phyloP scores from a whole-genome alignment of 768 basidiomycete genomes.

The Paxillus ammoniavirescens region DNA sequence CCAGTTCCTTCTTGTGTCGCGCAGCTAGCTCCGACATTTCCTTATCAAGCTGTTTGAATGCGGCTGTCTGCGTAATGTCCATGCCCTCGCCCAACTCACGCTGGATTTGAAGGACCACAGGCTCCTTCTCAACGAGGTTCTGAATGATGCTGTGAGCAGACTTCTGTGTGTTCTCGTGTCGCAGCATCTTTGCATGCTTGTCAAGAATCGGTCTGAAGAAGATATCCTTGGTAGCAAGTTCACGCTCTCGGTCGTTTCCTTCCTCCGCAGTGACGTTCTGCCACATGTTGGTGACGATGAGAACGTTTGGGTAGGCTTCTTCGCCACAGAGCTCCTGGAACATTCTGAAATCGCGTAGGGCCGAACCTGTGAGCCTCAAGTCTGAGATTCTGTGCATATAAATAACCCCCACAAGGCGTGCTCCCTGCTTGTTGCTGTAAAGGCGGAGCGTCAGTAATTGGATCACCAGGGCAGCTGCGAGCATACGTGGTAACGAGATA shows the following conservation, averaged over 20 bases:
- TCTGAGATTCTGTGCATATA: constrained; percentile 56
- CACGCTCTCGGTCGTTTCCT: constrained; percentile 42
- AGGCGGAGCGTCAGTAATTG: constrained; percentile 9
- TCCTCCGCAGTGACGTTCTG: constrained; percentile 35
- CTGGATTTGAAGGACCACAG: constrained; percentile 51
- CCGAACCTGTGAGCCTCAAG: constrained; percentile 46
- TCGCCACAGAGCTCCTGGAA: constrained; percentile 55
- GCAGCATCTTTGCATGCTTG: constrained; percentile 41
- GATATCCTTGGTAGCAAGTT: constrained; percentile 37
- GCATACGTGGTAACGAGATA: constrained; percentile 33
- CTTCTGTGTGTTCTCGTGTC: constrained; percentile 40
- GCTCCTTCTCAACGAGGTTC: constrained; percentile 38
- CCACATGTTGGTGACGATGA: constrained; percentile 58
- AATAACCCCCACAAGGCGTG: constrained; percentile 46
- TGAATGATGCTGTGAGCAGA: constrained; percentile 48
- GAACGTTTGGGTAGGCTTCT: constrained; percentile 46
- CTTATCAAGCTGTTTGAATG: constrained; percentile 49
- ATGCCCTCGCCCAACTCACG: constrained; percentile 48
- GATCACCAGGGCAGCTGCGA: background rate
- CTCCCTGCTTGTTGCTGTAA: constrained; percentile 33
- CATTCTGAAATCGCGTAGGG: constrained; percentile 48
- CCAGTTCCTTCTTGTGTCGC: constrained; percentile 46
- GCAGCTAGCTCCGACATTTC: constrained; percentile 48
- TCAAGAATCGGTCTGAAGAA: constrained; percentile 54
- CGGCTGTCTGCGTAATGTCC: constrained; percentile 52